Base-by-base conservation (phyloP, 2,329 filamentous ascomycete species). In the Colletotrichum eremochloae region DNA sequence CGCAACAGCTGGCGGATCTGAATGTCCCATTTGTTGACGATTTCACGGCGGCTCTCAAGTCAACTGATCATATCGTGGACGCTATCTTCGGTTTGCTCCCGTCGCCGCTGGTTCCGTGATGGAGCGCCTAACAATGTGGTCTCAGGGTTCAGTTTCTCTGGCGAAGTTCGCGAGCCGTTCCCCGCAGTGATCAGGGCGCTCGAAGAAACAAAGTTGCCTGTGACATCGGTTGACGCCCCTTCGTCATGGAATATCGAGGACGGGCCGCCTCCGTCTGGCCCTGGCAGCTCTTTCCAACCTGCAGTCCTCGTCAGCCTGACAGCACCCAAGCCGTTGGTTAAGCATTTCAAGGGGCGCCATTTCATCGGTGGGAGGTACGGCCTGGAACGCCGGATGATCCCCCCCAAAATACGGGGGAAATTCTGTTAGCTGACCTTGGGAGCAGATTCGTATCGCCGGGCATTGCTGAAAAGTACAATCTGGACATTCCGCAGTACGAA, bases 211-310 rank as follows among this genome's bases (percentile, higher is more conserved):
- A 87, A 87, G 36, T 78, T 96, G 9, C 93, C 95, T 0, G 93
- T 98, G 0, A 92, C 96, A 3, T 93, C 94, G 3, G 94, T 99
- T 31, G 96, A 99, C 83, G 95, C 94, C 8, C 96, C 96, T 1
- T 97, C 94, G 42, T 96, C 94, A 1, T 99, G 96, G 96, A 91
- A 96, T 81, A 97, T 99, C 68, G 94, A 97, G 78, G 85, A 86
- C 14, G 96, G 96, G 0, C 96, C 96, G 11, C 95, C 95, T 14
- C 84, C 86, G 64, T 89, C 91, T 1, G 96, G 94, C 0, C 87
- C 94, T 0, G 96, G 95, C 0, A 92, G 92, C 77, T 90, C 87
- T 5, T 98, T 97, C 79, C 91, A 93, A 84, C 96, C 96, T 75
- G 86, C 88, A 44, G 91, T 92, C 29, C 85, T 99, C 70, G 91